These are phyloP conservation scores for Alternaria arborescens DNA, from an alignment of 2,329 filamentous ascomycete species.

Conservation along the genomic window DNA sequence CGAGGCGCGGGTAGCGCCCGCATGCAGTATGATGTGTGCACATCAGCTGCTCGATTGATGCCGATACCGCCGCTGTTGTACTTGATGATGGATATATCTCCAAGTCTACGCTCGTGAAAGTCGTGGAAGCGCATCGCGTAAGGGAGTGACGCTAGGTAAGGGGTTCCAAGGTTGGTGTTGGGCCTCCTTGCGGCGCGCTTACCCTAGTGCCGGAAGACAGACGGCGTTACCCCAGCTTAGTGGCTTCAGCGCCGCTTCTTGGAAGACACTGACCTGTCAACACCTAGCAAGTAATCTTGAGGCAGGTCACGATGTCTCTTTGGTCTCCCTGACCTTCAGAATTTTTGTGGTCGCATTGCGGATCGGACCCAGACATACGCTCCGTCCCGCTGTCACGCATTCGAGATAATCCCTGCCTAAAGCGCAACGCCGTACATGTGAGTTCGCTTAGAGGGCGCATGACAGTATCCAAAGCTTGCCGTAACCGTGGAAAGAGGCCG, in stretches of 20 bases:
- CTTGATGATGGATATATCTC: background rate
- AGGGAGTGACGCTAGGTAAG: background rate
- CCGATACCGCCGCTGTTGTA: background rate
- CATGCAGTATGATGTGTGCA: background rate
- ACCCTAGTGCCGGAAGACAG: slow-evolving; percentile 3
- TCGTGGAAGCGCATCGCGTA: background rate
- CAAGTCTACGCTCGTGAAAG: background rate
- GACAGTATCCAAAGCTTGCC: background rate
- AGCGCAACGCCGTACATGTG: slow-evolving; percentile 3
- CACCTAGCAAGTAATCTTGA: background rate
- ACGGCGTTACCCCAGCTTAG: background rate
- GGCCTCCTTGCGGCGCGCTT: background rate
- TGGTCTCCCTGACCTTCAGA: background rate
- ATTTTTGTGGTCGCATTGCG: background rate
- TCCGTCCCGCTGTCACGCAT: background rate
- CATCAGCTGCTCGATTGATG: background rate
- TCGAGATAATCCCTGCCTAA: background rate
- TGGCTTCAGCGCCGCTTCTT: background rate
- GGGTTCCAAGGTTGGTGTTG: background rate
- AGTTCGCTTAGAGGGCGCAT: slow-evolving; percentile 4
- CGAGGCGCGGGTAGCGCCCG: background rate
- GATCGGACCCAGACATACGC: background rate
- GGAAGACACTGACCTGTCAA: slow-evolving; percentile 2
- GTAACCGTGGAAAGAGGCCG: background rate
- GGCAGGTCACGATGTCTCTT: background rate